A percentile compares a stretch with the other conserved stretches of the same genome.
phyloP scores from a whole-genome alignment of 345 rosid genomes.

The Anacardium occidentale region DNA sequence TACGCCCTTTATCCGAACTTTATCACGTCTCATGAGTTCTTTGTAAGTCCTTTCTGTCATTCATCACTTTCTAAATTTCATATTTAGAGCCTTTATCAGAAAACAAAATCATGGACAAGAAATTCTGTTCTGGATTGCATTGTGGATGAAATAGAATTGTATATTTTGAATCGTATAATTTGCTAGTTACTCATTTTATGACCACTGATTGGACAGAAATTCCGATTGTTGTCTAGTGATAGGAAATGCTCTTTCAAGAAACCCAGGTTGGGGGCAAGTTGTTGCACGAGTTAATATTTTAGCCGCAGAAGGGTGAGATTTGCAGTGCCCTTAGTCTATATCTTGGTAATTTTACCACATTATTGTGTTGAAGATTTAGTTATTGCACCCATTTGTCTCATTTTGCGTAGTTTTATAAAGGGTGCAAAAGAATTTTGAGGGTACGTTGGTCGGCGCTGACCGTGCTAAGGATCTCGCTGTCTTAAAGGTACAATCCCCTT shows the following conservation, averaged over 20 bases:
- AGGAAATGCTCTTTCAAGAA: conserved; percentile 88
- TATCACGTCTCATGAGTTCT: neutral
- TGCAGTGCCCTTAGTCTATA: conserved; percentile 24
- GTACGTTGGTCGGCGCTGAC: conserved; percentile 84
- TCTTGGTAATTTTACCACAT: conserved; percentile 28
- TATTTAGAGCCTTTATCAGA: neutral
- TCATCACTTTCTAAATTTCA: neutral
- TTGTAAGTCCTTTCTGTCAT: neutral
- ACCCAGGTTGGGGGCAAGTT: conserved; percentile 71
- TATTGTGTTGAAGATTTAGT: conserved; percentile 8
- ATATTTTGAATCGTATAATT: neutral
- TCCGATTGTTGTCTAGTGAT: conserved; percentile 49
- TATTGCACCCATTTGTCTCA: conserved; percentile 11
- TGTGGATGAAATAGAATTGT: neutral
- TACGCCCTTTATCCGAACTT: neutral
- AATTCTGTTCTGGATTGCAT: neutral
- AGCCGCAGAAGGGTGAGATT: conserved; percentile 85
- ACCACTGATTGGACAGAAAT: conserved; percentile 1
- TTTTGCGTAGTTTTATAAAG: conserved; percentile 35
- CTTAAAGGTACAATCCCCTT: conserved; percentile 48
- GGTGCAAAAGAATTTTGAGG: conserved; percentile 92
- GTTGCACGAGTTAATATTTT: conserved; percentile 93
- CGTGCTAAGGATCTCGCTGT: conserved; percentile 95
- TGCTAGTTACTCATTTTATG: conserved; percentile 8
- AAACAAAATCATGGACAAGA: neutral